Base-by-base conservation (phyloP, 208 protist genomes). In the Leishmania martiniquensis region DNA sequence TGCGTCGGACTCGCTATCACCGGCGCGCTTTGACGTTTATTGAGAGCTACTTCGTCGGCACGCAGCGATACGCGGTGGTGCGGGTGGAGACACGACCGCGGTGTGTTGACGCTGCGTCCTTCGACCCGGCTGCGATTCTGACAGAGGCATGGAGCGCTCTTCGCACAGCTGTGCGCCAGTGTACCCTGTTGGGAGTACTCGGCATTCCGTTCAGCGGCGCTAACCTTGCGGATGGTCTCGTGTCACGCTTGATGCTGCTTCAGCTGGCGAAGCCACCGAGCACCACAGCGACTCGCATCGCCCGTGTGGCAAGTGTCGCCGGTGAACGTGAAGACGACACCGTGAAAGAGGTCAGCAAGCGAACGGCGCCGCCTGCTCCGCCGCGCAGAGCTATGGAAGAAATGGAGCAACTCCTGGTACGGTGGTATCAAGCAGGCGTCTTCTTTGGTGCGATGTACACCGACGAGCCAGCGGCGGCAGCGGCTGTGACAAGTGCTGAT, bases 11-110 rank as follows among this genome's bases (percentile, higher is more conserved):
- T 45, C 65, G 73, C 72, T 83, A 87, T 71, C 52, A 82, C 29
- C 66, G 82, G 37, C 93, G 99, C 9, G 97, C 98, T 22, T 99
- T 99, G 76, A 87, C 99, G 17, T 87, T 99, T 22, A 96, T 98
- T 4, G 89, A 98, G 72, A 93, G 95, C 20, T 99, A 98, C 91
- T 99, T 99, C 82, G 95, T 98, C 0, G 98, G 99, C 32, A 93
- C 93, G 0, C 99, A 99, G 86, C 88, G 96, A 45, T 96, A 95
- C 76, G 98, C 88, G n/a, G 95, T 98, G 10, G 86, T 98, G 45
- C 60, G 74, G 13, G 72, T 87, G 51, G 84, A 84, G 66, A 66
- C 74, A 45, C 72, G 29, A 20, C 44, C 82, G 60, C 57, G 44
- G 45, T 68, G 79, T 32, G 37, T 32, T 32, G 55, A 37, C 32